A percentile compares a stretch with the other conserved stretches of the same genome.
These are phyloP conservation scores for Cladochytrium replicatum DNA, from an alignment of 192 early-diverging fungal species.

Conservation along the genomic window DNA sequence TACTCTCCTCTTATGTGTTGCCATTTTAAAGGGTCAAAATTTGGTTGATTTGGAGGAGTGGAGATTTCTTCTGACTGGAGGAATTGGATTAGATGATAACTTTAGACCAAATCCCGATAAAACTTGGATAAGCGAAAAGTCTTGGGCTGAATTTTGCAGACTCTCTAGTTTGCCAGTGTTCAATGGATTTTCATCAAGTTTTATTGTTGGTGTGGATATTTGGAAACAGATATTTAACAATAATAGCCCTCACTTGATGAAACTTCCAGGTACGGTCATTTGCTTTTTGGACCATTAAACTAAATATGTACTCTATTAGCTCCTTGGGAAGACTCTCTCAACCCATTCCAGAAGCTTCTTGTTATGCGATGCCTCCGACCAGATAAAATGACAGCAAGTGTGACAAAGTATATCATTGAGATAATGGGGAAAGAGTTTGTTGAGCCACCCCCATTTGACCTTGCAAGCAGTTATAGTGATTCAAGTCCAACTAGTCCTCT, in stretches of 20 bases:
- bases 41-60: constrained; percentile 44
- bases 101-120: constrained; percentile 31
- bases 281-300: neutral
- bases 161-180: constrained; percentile 32
- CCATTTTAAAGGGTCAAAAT: constrained; percentile 35
- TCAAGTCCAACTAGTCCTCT: constrained; percentile 39
- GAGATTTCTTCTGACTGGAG: constrained; percentile 46
- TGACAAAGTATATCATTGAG: constrained; percentile 41
- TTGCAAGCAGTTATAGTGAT: constrained; percentile 47
- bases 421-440: constrained; percentile 48
- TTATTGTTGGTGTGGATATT: constrained; percentile 21
- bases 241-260: constrained; percentile 33
- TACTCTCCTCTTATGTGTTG: constrained; percentile 41
- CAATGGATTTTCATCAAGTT: constrained; percentile 20
- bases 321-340: constrained; percentile 29
- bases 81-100: constrained; percentile 27
- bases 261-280: constrained; percentile 27
- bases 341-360: constrained; percentile 37
- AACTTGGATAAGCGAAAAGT: constrained; percentile 40
- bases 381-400: constrained; percentile 43
- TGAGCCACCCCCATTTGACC: constrained; percentile 51
- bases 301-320: constrained; percentile 5
- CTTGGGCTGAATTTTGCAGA: constrained; percentile 40
- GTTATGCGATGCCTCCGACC: constrained; percentile 42
- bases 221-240: constrained; percentile 45